Conservation (phyloP, 805 yeast genomes). For the Nakazawaea siamensis region DNA sequence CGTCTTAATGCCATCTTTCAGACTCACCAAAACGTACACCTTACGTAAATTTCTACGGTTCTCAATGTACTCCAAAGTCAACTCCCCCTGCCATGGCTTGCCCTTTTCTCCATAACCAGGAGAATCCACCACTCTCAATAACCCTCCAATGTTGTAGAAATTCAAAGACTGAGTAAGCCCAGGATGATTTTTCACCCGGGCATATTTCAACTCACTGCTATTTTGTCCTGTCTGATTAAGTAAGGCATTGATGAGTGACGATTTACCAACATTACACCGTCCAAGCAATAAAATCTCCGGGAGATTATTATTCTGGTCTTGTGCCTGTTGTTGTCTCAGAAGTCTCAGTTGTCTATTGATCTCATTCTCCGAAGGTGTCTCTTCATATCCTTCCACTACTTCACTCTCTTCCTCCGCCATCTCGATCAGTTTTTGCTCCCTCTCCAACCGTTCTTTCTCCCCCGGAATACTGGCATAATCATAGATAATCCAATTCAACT, state of each 20-base stretch:
- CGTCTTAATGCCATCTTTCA: constrained; percentile 47
- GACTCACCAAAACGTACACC: constrained; percentile 55
- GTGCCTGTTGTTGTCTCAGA: constrained; percentile 17
- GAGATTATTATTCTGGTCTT: constrained; percentile 25
- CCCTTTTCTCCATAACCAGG: constrained; percentile 89
- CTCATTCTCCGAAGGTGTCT: constrained; percentile 11
- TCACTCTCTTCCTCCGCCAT: constrained; percentile 3
- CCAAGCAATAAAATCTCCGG: constrained; percentile 80
- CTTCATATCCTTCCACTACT: constrained; percentile 8
- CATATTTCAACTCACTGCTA: constrained; percentile 27
- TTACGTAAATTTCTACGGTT: constrained; percentile 45
- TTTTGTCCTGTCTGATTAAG: constrained; percentile 30
- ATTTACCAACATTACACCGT: constrained; percentile 81
- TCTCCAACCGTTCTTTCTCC: constrained; percentile 25
- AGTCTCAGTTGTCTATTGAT: constrained; percentile 19
- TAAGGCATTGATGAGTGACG: constrained; percentile 61
- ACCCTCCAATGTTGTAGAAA: constrained; percentile 58
- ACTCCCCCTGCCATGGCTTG: constrained; percentile 55
- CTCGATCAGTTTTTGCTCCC: constrained; percentile 12
- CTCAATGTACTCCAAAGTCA: constrained; percentile 54
- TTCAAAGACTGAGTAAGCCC: constrained; percentile 55
- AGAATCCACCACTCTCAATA: constrained; percentile 65
- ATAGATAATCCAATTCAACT: constrained; percentile 54
- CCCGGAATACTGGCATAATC: constrained; percentile 52
- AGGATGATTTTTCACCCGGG: constrained; percentile 28